Evolutionary conservation across 768 basidiomycete species (phyloP).

Genomic region (Pilatotrama ljubarskyi): DNA sequence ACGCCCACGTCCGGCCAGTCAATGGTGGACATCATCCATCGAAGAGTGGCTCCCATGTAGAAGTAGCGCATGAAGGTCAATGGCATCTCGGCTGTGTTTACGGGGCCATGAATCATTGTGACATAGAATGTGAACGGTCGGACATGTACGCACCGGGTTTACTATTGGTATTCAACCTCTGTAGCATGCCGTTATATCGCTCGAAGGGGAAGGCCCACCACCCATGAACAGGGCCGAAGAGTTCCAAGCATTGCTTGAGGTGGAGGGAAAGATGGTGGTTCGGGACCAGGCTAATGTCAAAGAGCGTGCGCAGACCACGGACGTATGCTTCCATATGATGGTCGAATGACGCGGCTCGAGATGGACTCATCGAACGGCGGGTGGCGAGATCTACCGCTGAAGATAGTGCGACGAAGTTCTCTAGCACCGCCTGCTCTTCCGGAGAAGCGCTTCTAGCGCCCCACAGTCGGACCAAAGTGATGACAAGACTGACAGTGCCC

Average conservation of each 20-base stretch:
- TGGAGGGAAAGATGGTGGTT: conserved; percentile 37
- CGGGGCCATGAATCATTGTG: too few relatives aligned
- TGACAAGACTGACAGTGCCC: conserved; percentile 35
- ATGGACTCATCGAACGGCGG: neutral
- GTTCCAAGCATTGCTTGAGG: conserved; percentile 26
- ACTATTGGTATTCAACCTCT: conserved; percentile 28
- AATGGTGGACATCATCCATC: neutral
- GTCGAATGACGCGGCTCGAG: conserved; percentile 10
- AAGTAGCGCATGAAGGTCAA: conserved; percentile 5
- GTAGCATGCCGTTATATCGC: conserved; percentile 32
- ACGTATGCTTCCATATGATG: conserved; percentile 25
- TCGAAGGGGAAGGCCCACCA: too few relatives aligned
- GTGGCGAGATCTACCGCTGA: conserved; percentile 29
- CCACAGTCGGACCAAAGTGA: conserved; percentile 41
- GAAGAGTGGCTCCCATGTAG: neutral
- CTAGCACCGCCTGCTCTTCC: neutral
- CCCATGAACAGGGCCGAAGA: conserved; percentile 34
- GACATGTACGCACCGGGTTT: neutral
- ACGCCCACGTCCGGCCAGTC: neutral
- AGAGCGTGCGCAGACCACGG: conserved; percentile 21
- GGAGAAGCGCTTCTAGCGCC: conserved; percentile 8
- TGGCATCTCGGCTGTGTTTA: too few relatives aligned
- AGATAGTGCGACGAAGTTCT: conserved; percentile 22
- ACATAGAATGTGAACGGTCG: too few relatives aligned
- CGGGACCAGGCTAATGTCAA: conserved; percentile 29